These are phyloP conservation scores for Mycena citricolor DNA, from an alignment of 1,284 basidiomycete species.

Conservation along the genomic window DNA sequence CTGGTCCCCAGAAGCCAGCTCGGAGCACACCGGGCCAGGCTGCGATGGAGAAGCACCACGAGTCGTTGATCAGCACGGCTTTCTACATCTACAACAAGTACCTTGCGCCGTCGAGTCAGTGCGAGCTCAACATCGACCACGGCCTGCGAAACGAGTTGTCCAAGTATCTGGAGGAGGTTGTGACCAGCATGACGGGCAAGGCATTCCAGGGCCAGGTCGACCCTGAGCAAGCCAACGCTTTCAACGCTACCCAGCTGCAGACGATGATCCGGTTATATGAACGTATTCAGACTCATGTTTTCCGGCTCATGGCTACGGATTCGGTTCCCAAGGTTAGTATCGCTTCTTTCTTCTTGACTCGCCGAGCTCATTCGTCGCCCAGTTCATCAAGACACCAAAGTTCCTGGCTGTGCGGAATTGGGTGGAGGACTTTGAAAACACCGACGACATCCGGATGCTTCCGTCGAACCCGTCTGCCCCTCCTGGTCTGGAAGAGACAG, in stretches of 20 bases:
- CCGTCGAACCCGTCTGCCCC: conserved; percentile 58
- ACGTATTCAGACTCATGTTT: conserved; percentile 95
- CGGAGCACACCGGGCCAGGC: conserved; percentile 71
- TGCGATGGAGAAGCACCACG: conserved; percentile 97
- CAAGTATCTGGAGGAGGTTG: conserved; percentile 87
- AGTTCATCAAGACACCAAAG: conserved; percentile 84
- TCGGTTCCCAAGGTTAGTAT: conserved; percentile 86
- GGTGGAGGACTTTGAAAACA: conserved; percentile 69
- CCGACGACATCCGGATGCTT: conserved; percentile 59
- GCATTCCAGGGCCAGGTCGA: conserved; percentile 76
- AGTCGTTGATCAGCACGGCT: conserved; percentile 90
- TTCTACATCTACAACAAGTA: conserved; percentile 95
- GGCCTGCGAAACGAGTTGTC: conserved; percentile 92
- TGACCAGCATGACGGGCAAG: conserved; percentile 74
- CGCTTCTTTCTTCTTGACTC: conserved; percentile 4
- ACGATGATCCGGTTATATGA: conserved; percentile 93
- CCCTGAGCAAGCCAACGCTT: conserved; percentile 71
- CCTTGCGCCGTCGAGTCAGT: conserved; percentile 91
- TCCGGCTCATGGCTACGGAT: conserved; percentile 96
- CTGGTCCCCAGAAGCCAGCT: conserved; percentile 35
- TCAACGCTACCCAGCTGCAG: conserved; percentile 93
- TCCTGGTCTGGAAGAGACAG: conserved; percentile 72
- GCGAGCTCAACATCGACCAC: conserved; percentile 98
- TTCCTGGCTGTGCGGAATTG: conserved; percentile 76
- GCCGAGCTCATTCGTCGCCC: conserved; percentile 12